Percentiles rank a stretch among this genome's conserved stretches.
Evolutionary conservation across 2,329 filamentous ascomycete genomes (phyloP).

Genomic region (Cordyceps cateniannulata): DNA sequence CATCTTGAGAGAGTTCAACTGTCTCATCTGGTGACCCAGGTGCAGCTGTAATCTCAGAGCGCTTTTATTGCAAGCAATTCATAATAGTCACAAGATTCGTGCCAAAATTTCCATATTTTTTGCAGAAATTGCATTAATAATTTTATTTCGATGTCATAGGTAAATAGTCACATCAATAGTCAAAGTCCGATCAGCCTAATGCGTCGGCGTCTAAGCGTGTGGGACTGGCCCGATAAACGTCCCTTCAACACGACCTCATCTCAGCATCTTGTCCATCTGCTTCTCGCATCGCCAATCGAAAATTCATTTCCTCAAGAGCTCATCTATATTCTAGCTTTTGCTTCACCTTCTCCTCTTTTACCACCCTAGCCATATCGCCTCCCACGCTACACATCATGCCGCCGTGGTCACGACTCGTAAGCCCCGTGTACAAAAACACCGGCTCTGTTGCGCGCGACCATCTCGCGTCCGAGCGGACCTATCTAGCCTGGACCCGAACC

Average conservation of each 20-base stretch:
- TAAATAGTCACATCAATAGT: no score
- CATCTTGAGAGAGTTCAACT: no score
- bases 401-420: neutral
- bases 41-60: no score
- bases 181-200: neutral
- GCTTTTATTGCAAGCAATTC: no score
- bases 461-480: conserved; percentile 9
- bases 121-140: no score
- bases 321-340: neutral
- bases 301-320: no score
- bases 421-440: neutral
- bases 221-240: neutral
- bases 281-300: neutral
- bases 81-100: no score
- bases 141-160: no score
- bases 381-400: neutral
- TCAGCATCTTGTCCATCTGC: neutral
- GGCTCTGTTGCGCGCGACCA: neutral
- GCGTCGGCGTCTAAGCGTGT: neutral
- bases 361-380: neutral
- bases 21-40: no score
- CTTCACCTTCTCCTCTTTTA: neutral
- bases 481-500: conserved; percentile 43
- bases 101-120: no score
- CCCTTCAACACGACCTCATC: neutral